Evolutionary conservation across 108 stramenopile species (phyloP).

Genomic region (Conticribra weissflogii): DNA sequence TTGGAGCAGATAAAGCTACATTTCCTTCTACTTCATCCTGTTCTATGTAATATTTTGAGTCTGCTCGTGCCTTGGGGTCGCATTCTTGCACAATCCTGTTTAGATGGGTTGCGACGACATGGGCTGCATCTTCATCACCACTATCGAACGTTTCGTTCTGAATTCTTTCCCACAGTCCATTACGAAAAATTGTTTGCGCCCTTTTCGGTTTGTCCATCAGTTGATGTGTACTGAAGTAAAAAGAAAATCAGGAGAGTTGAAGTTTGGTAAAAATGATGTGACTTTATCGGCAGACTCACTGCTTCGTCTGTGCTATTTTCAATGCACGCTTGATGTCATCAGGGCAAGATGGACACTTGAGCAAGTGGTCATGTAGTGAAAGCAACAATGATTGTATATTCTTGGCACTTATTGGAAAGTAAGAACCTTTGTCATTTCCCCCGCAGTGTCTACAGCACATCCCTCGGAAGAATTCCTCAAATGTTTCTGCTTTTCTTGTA

Average conservation of each 20-base stretch:
- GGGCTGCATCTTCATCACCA: neutral
- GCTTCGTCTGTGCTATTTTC: constrained; percentile 32
- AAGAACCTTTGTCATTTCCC: constrained; percentile 18
- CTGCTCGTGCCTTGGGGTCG: neutral
- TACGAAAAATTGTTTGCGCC: constrained; percentile 24
- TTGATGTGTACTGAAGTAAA: constrained; percentile 10
- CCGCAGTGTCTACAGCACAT: constrained; percentile 36
- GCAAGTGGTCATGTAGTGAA: neutral
- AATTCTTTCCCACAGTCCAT: constrained; percentile 32
- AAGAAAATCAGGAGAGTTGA: no score
- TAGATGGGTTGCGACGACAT: constrained; percentile 1
- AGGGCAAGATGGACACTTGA: constrained; percentile 26
- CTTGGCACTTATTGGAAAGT: constrained; percentile 18
- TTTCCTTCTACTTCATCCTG: constrained; percentile 17
- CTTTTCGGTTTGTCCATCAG: constrained; percentile 18
- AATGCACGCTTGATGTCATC: constrained; percentile 12
- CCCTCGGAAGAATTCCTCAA: constrained; percentile 3
- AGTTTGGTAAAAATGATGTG: no score
- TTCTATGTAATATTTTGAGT: neutral
- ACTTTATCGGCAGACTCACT: neutral
- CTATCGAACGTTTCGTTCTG: constrained; percentile 32
- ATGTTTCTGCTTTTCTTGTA: constrained; percentile 1
- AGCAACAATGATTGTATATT: neutral
- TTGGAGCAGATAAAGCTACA: constrained; percentile 1
- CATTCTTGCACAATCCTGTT: constrained; percentile 18